Base-by-base conservation (phyloP, 805 yeast species). In the Zygoascus bituminiphila region DNA sequence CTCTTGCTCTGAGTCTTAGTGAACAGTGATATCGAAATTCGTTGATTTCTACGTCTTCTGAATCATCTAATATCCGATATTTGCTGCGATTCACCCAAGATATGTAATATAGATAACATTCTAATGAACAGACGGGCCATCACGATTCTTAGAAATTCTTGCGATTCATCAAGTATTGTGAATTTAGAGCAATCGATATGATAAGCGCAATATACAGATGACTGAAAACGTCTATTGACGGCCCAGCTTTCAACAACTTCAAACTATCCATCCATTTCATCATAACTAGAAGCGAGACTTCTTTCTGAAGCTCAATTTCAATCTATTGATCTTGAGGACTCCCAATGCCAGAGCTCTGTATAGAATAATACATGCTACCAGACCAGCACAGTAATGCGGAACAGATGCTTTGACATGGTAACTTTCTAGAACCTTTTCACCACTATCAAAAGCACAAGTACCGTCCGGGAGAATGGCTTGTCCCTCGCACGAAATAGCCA, bases 391-490 rank as follows among this genome's bases (percentile, higher is more conserved):
- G 39, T 52, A 59, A 5, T 48, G 42, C 15, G 49, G 47, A 14
- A 51, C 49, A 36, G 48, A 46, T 8, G 53, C 47, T 7, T 64
- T 61, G 29, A 83, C 54, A 2, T 71, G 64, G 52, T 80, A 83
- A 14, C 68, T 62, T n/a, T 72, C 70, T 44, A 81, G 60, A 4
- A 83, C 85, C 15, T 74, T 75, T 19, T 66, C 62, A 1, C 89
- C 89, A 12, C 73, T 73, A 10, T 66, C 57, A 54, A 79, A 70
- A 5, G 65, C 55, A 58, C 89, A 83, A 0, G 63, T 50, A 12
- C 58, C 64, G 12, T 69, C 70, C 15, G 62, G 33, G 38, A 56
- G 53, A 23, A 47, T 48, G 4, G 51, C 52, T 12, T 67, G 71
- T 33, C 65, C 70, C 8, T 61, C 58, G 63, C 94, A 85, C 0